phyloP scores from a whole-genome alignment of 177 flowering plant genomes.

The Vitis hybrid region DNA sequence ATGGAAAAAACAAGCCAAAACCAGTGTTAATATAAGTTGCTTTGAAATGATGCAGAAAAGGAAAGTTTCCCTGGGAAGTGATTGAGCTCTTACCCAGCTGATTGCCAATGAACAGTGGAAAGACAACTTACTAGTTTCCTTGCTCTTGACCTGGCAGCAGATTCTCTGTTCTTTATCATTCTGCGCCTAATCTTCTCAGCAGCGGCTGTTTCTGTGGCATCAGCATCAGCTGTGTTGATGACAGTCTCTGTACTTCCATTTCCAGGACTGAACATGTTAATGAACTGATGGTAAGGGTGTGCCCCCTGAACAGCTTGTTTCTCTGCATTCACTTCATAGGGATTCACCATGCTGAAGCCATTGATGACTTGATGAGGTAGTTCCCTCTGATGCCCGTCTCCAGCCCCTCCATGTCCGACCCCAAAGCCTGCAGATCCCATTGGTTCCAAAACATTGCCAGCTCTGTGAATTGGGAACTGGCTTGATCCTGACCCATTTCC shows the following conservation, averaged over 20 bases:
- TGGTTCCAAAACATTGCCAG: conserved; percentile 2
- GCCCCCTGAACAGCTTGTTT: too few relatives aligned
- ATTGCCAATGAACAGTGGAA: not conserved
- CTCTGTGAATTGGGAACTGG: not conserved
- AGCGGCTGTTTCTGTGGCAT: not conserved
- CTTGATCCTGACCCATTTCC: conserved; percentile 1
- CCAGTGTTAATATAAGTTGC: too few relatives aligned
- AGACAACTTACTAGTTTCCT: conserved; percentile 18
- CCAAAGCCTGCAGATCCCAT: not conserved
- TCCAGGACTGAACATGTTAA: too few relatives aligned
- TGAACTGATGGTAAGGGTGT: too few relatives aligned
- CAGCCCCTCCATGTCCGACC: not conserved
- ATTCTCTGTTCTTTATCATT: conserved; percentile 26
- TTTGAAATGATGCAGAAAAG: too few relatives aligned
- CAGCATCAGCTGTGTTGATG: not conserved
- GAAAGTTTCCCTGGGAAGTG: too few relatives aligned
- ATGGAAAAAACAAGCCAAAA: too few relatives aligned
- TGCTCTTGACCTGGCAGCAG: conserved; percentile 30
- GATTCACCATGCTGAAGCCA: not conserved
- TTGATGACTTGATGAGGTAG: not conserved
- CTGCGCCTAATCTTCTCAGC: conserved; percentile 11
- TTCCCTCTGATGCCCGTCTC: not conserved
- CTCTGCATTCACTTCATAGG: not conserved
- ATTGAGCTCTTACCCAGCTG: not conserved
- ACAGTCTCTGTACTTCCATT: too few relatives aligned